Percentiles rank a stretch among this genome's conserved stretches.
Evolutionary conservation across 2,329 filamentous ascomycete genomes (phyloP).

Genomic region (Phoma sp.): DNA sequence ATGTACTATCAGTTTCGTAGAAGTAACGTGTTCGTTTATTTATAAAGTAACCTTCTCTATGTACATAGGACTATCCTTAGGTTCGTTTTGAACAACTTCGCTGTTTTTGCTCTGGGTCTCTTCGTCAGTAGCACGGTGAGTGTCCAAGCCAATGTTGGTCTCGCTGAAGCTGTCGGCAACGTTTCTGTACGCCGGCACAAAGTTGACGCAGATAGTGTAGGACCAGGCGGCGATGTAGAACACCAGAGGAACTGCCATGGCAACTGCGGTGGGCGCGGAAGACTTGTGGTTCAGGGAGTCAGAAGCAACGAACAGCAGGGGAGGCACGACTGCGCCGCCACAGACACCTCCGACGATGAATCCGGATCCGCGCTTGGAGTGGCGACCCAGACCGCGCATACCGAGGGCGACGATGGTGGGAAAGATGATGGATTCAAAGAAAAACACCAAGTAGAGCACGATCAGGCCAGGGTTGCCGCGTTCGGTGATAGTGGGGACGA

Average conservation of each 20-base stretch:
- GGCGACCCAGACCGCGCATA: constrained; percentile 76
- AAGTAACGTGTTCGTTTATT: too few species aligned
- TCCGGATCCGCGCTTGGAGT: constrained; percentile 79
- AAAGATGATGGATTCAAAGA: constrained; percentile 84
- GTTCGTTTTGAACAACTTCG: too few species aligned
- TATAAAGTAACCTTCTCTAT: too few species aligned
- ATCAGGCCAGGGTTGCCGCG: constrained; percentile 61
- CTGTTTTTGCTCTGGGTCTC: too few species aligned
- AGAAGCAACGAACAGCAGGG: constrained; percentile 72
- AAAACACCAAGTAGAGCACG: constrained; percentile 75
- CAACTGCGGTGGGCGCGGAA: constrained; percentile 60
- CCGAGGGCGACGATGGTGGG: constrained; percentile 82
- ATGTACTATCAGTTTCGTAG: too few species aligned
- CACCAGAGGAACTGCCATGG: constrained; percentile 71
- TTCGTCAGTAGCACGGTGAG: too few species aligned
- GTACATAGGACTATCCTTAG: too few species aligned
- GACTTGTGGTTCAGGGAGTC: constrained; percentile 56
- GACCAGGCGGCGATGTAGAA: constrained; percentile 58
- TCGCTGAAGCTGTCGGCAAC: constrained; percentile 65
- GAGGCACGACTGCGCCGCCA: constrained; percentile 76
- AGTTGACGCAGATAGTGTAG: constrained; percentile 64
- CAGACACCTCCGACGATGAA: constrained; percentile 75
- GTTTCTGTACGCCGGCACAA: constrained; percentile 67
- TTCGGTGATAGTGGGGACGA: constrained; percentile 60
- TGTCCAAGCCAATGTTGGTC: constrained; percentile 55